Evolutionary conservation across 805 yeast genomes (phyloP).

Genomic region (Spathaspora gorwiae): DNA sequence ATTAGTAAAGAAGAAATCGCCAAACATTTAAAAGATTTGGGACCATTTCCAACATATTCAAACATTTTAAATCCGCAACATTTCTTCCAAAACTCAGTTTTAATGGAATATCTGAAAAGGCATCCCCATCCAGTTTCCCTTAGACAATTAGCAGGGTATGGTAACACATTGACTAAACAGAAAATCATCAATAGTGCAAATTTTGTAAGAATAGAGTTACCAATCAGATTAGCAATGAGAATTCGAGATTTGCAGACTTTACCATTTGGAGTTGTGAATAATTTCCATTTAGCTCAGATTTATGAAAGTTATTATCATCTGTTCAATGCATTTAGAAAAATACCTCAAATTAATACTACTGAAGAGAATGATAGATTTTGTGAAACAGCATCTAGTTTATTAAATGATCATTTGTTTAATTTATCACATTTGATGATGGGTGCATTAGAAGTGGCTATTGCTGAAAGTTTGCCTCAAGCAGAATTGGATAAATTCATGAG

Average conservation of each 20-base stretch:
- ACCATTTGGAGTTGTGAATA: slow-evolving; percentile 81
- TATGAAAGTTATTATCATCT: slow-evolving; percentile 86
- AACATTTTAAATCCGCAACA: slow-evolving; percentile 57
- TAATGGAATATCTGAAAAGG: slow-evolving; percentile 58
- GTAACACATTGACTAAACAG: slow-evolving; percentile 68
- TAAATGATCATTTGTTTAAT: slow-evolving; percentile 76
- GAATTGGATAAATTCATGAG: slow-evolving; percentile 72
- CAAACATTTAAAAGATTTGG: slow-evolving; percentile 28
- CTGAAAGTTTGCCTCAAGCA: slow-evolving; percentile 52
- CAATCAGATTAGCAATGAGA: slow-evolving; percentile 78
- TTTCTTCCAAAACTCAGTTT: slow-evolving; percentile 75
- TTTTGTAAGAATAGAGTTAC: slow-evolving; percentile 81
- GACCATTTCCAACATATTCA: slow-evolving; percentile 40
- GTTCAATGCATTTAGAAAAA: slow-evolving; percentile 77
- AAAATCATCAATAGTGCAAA: slow-evolving; percentile 81
- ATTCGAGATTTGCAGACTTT: slow-evolving; percentile 73
- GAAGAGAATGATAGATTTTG: slow-evolving; percentile 77
- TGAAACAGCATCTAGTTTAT: slow-evolving; percentile 52
- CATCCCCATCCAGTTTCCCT: slow-evolving; percentile 86
- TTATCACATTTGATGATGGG: slow-evolving; percentile 92
- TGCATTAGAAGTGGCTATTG: slow-evolving; percentile 71
- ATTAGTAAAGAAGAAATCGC: slow-evolving; percentile 26
- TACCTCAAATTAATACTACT: slow-evolving; percentile 60
- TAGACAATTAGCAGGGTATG: slow-evolving; percentile 87
- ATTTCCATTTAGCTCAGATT: slow-evolving; percentile 80